Base-by-base conservation (phyloP, 2,329 filamentous ascomycete species). In the Diaporthe sp. region DNA sequence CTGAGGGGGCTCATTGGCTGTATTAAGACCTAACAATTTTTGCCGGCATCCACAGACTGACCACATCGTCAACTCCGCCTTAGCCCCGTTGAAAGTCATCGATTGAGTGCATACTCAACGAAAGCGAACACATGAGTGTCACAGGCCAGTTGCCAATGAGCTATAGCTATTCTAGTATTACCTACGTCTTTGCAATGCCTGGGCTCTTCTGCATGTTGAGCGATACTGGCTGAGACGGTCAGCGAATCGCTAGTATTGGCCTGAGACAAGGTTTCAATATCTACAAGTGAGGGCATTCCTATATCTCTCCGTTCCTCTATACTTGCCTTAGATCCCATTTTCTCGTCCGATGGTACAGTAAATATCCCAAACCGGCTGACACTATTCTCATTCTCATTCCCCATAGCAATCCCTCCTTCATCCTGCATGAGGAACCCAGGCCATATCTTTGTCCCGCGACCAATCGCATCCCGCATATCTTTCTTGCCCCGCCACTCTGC, bases 401-500 rank as follows among this genome's bases (percentile, higher is more conserved):
- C 66, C 66, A 38, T 40, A 4, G 12, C 19, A 12, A 69, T 69
- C 22, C 50, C 33, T n/a, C 57, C 66, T 40, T 55, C 66, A 57
- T 69, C 66, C 22, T 47, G 66, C 30, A 68, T 38, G 1, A 8
- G 30, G 13, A 79, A 81, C 5, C 77, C 78, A 15, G 81, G 73
- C 73, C 73, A 74, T 72, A 81, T 80, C n/a, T 77, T 76, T 73
- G 80, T 79, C 8, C 72, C 77, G 30, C 79, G 77, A 28, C 75
- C 67, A 66, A 81, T 80, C 6, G 75, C 74, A 0, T 30, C 71
- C 40, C 76, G 72, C 33, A 81, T 73, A 66, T 78, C 79, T 6
- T 64, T 73, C 5, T 54, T 60, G n/a, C 60, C 25, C 75, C 77
- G 76, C 79, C 80, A 81, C 77, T 82, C 79, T 8, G 79, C 77